Evolutionary conservation across 352 stramenopile species (phyloP).

Genomic region (Globisporangium polare): DNA sequence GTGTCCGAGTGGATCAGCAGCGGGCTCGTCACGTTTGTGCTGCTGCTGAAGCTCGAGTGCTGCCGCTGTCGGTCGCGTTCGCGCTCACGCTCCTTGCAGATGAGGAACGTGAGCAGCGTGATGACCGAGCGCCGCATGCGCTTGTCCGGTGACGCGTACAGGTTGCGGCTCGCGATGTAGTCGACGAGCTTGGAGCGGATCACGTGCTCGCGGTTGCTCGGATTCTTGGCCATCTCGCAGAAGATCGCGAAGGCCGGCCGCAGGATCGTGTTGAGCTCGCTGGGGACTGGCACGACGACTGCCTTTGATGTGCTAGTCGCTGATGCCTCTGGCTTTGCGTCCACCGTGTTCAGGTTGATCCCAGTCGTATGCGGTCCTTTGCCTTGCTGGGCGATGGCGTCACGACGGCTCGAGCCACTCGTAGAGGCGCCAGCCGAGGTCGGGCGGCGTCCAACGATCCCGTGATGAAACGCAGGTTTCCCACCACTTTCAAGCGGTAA

Average conservation of each 20-base stretch:
- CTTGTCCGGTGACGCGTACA: conserved; percentile 64
- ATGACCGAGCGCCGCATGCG: conserved; percentile 54
- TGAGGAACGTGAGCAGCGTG: conserved; percentile 51
- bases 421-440: not conserved
- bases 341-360: not conserved
- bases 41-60: not conserved
- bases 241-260: conserved; percentile 51
- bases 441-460: conserved; percentile 1
- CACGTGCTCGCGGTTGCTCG: conserved; percentile 47
- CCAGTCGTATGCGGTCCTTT: not conserved
- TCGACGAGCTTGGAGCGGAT: conserved; percentile 64
- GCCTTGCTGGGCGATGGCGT: conserved; percentile 4
- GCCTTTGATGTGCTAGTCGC: not conserved
- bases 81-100: conserved; percentile 55
- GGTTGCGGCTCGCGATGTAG: conserved; percentile 38
- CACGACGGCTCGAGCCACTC: conserved; percentile 1
- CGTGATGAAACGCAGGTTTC: not conserved
- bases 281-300: conserved; percentile 5
- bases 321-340: not conserved
- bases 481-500: not conserved
- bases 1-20: conserved; percentile 14
- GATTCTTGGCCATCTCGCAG: conserved; percentile 58
- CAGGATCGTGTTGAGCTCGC: conserved; percentile 25
- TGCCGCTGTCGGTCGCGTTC: conserved; percentile 13
- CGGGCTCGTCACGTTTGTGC: not conserved